A percentile compares a stretch with the other conserved stretches of the same genome.
Evolutionary conservation across 2,329 filamentous ascomycete species (phyloP).

Genomic region (Diplodia mutila): DNA sequence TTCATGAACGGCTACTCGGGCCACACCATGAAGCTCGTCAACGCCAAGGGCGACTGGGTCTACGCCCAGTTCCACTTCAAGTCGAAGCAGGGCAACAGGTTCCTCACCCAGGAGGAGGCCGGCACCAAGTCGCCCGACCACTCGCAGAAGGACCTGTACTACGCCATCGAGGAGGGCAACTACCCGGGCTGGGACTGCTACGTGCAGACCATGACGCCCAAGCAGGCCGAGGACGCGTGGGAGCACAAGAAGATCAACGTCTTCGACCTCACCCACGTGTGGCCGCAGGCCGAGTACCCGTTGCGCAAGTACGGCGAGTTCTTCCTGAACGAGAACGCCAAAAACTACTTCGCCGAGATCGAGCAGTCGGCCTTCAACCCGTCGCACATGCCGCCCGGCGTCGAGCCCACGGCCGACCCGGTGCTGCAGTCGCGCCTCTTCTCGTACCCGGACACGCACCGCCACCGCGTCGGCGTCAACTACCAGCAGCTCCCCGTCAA

Average conservation of each 20-base stretch:
- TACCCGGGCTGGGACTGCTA: conserved; percentile 57
- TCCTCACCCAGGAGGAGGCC: conserved; percentile 57
- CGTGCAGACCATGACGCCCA: conserved; percentile 57
- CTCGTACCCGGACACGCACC: conserved; percentile 70
- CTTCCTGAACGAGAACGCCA: conserved; percentile 57
- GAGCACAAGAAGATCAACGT: conserved; percentile 60
- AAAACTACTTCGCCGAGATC: conserved; percentile 68
- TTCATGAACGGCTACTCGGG: conserved; percentile 60
- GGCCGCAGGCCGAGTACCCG: conserved; percentile 58
- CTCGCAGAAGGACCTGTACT: conserved; percentile 57
- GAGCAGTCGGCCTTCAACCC: conserved; percentile 73
- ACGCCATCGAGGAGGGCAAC: conserved; percentile 57
- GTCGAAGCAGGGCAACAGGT: conserved; percentile 56
- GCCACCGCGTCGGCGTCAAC: conserved; percentile 61
- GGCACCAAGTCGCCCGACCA: conserved; percentile 56
- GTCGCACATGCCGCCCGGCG: conserved; percentile 67
- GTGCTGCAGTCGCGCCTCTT: conserved; percentile 71
- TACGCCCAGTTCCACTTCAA: conserved; percentile 59
- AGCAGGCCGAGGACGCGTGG: conserved; percentile 56
- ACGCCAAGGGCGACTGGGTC: conserved; percentile 58
- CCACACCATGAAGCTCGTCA: conserved; percentile 58
- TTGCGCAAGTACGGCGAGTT: conserved; percentile 59
- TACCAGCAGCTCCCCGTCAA: conserved; percentile 63
- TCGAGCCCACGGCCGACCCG: conserved; percentile 71
- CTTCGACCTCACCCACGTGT: conserved; percentile 59